Base-by-base conservation (phyloP, 2,329 filamentous ascomycete genomes). In the Neocatenulostroma microsporum region DNA sequence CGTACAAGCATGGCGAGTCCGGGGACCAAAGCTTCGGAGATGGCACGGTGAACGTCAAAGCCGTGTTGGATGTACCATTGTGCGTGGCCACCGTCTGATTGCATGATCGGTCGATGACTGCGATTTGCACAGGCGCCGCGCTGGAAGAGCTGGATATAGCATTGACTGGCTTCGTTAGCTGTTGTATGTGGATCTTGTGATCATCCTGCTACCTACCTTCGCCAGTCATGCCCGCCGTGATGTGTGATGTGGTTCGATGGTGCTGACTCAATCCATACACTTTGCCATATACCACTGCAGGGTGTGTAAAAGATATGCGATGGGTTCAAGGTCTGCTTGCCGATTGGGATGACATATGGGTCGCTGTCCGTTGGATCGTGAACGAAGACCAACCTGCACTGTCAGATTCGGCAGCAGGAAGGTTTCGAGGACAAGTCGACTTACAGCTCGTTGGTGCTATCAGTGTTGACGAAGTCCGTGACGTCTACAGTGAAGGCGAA, bases 261-360 rank as follows among this genome's bases (percentile, higher is more conserved):
- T 0, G 72, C 76, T n/a, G 72, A 67, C 53, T 79, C 76, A 4
- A 85, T 62, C 80, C 80, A 85, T 0, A 84, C 80, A n/a, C 70
- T 72, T 51, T 84, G 80, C 81, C 81, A 85, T 45, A 85, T 84
- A 8, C 81, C 81, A 27, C 76, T 80, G 60, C 80, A 84, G 0
- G 81, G 75, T 1, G 74, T 75, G 55, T 84, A 84, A 56, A 82
- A 84, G 45, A 84, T 84, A 49, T 72, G 75, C 52, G 77, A 74
- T 1, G 74, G 74, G 50, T 72, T 82, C 76, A 56, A 39, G 6
- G 52, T 54, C 42, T 57, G 54, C 41, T 57, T 57, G 30, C 80
- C 80, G 28, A 81, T 69, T 0, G 80, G 79, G 27, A 80, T 78
- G 10, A 78, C 68, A 39, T 67, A 63, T 4, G 60, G 57, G 2